phyloP scores from a whole-genome alignment of 2,329 filamentous ascomycete genomes.

The Pezicula rhizophila region DNA sequence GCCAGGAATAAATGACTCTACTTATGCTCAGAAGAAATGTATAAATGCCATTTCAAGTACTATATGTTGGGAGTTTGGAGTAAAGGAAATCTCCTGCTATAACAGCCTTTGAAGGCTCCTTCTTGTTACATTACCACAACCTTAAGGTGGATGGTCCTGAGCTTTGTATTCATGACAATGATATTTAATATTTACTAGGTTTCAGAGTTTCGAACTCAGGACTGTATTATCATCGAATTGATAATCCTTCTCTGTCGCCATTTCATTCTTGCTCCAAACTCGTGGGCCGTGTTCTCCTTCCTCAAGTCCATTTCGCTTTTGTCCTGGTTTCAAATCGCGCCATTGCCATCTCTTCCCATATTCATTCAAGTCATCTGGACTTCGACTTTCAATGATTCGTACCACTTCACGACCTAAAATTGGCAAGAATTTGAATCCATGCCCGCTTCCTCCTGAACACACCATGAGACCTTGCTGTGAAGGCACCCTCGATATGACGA shows the following conservation, averaged over 20 bases:
- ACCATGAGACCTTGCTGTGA: neutral
- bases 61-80: too few species aligned
- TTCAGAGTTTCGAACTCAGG: too few species aligned
- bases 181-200: too few species aligned
- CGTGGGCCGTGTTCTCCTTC: conserved; percentile 24
- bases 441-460: conserved; percentile 3
- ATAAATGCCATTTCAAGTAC: too few species aligned
- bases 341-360: conserved; percentile 27
- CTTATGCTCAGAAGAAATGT: too few species aligned
- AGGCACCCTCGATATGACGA: conserved; percentile 7
- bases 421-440: conserved; percentile 28
- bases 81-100: too few species aligned
- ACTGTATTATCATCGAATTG: too few species aligned
- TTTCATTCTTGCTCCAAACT: conserved; percentile 22
- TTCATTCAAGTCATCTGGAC: conserved; percentile 15
- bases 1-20: too few species aligned
- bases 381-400: conserved; percentile 22
- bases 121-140: too few species aligned
- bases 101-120: too few species aligned
- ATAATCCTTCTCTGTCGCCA: conserved; percentile 21
- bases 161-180: too few species aligned
- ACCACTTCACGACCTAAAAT: conserved; percentile 27
- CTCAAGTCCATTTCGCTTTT: conserved; percentile 22
- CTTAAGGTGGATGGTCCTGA: too few species aligned
- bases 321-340: conserved; percentile 10